Conservation (phyloP, 805 yeast genomes). For the Sugiyamaella marilandica region DNA sequence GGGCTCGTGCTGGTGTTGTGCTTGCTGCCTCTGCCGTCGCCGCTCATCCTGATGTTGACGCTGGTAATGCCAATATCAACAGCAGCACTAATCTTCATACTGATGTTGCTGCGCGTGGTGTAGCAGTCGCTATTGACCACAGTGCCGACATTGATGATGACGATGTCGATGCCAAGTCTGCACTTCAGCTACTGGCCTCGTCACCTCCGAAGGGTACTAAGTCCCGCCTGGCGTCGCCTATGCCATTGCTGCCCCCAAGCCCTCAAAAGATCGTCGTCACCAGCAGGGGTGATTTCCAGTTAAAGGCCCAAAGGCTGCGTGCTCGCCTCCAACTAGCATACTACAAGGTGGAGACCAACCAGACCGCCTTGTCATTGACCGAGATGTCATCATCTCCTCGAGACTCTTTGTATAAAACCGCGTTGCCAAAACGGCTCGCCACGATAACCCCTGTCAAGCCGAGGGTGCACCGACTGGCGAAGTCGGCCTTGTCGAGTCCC, state of each 20-base stretch:
- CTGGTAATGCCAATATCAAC: not conserved
- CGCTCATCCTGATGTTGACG: not conserved
- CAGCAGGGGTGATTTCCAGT: slow-evolving; percentile 7
- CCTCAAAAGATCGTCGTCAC: slow-evolving; percentile 1
- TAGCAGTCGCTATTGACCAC: too few relatives aligned
- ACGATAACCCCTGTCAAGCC: slow-evolving; percentile 7
- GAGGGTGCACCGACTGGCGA: not conserved
- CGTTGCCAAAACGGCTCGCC: not conserved
- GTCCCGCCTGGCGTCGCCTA: slow-evolving; percentile 15
- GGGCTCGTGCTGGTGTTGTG: too few relatives aligned
- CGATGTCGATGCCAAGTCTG: too few relatives aligned
- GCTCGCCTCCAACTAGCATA: slow-evolving; percentile 32
- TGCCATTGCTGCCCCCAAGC: slow-evolving; percentile 15
- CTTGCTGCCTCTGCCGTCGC: too few relatives aligned
- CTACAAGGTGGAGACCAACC: slow-evolving; percentile 33
- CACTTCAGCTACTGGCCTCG: slow-evolving; percentile 3
- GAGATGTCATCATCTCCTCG: slow-evolving; percentile 15
- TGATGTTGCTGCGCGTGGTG: too few relatives aligned
- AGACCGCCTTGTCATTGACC: slow-evolving; percentile 26
- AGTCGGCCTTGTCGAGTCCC: slow-evolving; percentile 1
- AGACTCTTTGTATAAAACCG: not conserved
- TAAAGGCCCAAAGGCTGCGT: slow-evolving; percentile 26
- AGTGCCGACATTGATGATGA: too few relatives aligned
- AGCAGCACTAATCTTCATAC: not conserved
- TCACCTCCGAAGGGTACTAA: slow-evolving; percentile 12